Base-by-base conservation (phyloP, 495 filamentous ascomycete genomes). In the Usnea hakonensis region DNA sequence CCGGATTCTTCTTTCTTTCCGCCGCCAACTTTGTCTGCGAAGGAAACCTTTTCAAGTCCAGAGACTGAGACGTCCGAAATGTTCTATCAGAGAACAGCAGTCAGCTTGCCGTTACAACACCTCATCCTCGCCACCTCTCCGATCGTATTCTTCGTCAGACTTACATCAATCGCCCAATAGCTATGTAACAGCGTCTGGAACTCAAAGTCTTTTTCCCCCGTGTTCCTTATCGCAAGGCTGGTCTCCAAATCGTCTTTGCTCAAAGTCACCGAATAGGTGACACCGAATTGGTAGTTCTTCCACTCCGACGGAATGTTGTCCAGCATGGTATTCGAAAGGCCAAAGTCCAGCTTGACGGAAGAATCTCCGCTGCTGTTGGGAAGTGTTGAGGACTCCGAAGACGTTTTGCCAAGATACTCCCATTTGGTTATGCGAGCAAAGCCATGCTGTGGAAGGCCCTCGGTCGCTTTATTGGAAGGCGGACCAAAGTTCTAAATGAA, bases 171-270 rank as follows among this genome's bases (percentile, higher is more conserved):
- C 36, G 76, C 79, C 48, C 97, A 78, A 72, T 99, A 99, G 7
- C 87, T 95, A 73, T 99, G 95, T 79, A 97, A 75, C 69, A 99
- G 74, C 52, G 89, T 79, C 81, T 96, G 90, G 75, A 94, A 96
- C 56, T 97, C 93, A 69, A 91, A 94, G 64, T 86, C 83, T 78
- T 85, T 74, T 21, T 79, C 74, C 33, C 90, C 92, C 70, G 90
- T 86, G 70, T 99, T 99, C 68, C 87, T 86, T 57, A 97, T 87
- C 65, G 90, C 87, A 53, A 99, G 77, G 65, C 84, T 87, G 16
- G 94, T 97, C 69, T 84, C 85, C 72, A 97, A 76, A 35, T 83
- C 83, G 17, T 86, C 86, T 65, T 80, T 83, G 50, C 79, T 85
- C 52, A 99, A 78, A 8, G 87, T 96, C 63, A 99, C 91, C 60